Percentiles rank a stretch among this genome's conserved stretches.
These are phyloP conservation scores for Simplicillium sp. DNA, from an alignment of 2,329 filamentous ascomycete species.

Conservation along the genomic window DNA sequence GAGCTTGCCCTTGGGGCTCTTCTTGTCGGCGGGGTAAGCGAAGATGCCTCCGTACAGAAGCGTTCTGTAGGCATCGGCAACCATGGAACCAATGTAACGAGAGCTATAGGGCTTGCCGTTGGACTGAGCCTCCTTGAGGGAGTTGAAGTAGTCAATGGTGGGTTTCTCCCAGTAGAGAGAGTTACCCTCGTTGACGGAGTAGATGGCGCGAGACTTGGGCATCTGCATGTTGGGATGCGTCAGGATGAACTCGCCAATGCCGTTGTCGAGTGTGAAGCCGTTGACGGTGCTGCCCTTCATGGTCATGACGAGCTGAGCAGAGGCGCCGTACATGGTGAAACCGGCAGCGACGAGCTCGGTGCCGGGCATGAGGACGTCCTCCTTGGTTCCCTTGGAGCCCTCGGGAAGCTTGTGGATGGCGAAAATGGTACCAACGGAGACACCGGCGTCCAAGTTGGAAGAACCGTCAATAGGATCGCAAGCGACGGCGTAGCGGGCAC, in stretches of 20 bases:
- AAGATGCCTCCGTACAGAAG: constrained; percentile 94
- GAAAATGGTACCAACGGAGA: constrained; percentile 97
- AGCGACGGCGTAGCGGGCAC: constrained; percentile 84
- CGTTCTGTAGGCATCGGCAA: constrained; percentile 94
- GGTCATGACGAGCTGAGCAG: constrained; percentile 90
- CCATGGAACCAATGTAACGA: constrained; percentile 96
- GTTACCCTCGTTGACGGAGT: constrained; percentile 98
- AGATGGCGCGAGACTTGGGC: constrained; percentile 73
- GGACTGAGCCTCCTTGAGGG: constrained; percentile 69
- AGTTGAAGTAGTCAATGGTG: constrained; percentile 81
- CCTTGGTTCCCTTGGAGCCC: constrained; percentile 61
- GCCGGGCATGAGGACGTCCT: constrained; percentile 82
- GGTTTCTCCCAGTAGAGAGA: constrained; percentile 89
- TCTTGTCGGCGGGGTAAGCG: constrained; percentile 94
- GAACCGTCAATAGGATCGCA: constrained; percentile 98
- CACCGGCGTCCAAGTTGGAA: constrained; percentile 94
- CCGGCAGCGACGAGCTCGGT: constrained; percentile 87
- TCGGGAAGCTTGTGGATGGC: constrained; percentile 85
- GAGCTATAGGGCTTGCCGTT: constrained; percentile 85
- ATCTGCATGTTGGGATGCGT: constrained; percentile 92
- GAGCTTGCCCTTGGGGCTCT: constrained; percentile 97
- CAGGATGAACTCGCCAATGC: constrained; percentile 96
- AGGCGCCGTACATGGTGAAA: constrained; percentile 99
- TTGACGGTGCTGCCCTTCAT: constrained; percentile 91
- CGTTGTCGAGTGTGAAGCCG: constrained; percentile 95